phyloP scores from a whole-genome alignment of 2,329 filamentous ascomycete species.

The Juglanconis juglandina region DNA sequence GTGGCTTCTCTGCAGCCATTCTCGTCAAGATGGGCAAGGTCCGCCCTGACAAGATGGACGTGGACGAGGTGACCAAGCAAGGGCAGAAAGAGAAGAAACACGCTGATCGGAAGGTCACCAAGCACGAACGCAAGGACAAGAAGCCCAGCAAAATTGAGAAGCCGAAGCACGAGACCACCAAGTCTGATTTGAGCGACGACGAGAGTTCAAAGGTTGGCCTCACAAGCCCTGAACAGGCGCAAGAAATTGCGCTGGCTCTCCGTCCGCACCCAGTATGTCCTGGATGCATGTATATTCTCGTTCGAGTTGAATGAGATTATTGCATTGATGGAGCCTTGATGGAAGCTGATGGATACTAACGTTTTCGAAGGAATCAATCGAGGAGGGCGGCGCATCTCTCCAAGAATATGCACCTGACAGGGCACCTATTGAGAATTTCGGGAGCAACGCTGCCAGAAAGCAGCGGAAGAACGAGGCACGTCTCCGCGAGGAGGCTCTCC shows the following conservation, averaged over 20 bases:
- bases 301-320: slow-evolving; percentile 9
- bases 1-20: not conserved
- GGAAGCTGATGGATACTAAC: too few species aligned
- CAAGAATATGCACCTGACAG: slow-evolving; percentile 1
- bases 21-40: slow-evolving; percentile 9
- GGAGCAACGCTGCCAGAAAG: slow-evolving; percentile 2
- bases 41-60: not conserved
- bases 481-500: slow-evolving; percentile 6
- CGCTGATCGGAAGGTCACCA: slow-evolving; percentile 14
- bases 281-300: not conserved
- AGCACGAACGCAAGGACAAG: slow-evolving; percentile 13
- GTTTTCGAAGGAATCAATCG: slow-evolving; percentile 1
- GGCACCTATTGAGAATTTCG: not conserved
- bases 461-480: slow-evolving; percentile 11
- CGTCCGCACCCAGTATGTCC: not conserved
- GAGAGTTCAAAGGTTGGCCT: slow-evolving; percentile 16
- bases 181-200: not conserved
- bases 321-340: not conserved
- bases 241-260: slow-evolving; percentile 15
- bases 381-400: slow-evolving; percentile 13
- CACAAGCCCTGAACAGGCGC: slow-evolving; percentile 15
- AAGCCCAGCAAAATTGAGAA: slow-evolving; percentile 17
- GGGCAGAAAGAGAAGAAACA: slow-evolving; percentile 20
- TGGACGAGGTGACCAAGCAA: slow-evolving; percentile 6
- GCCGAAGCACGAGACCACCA: not conserved